Evolutionary conservation across 768 basidiomycete genomes (phyloP), one percentile per base, ranked within the genome.

Genomic region (Mycena venus): DNA sequence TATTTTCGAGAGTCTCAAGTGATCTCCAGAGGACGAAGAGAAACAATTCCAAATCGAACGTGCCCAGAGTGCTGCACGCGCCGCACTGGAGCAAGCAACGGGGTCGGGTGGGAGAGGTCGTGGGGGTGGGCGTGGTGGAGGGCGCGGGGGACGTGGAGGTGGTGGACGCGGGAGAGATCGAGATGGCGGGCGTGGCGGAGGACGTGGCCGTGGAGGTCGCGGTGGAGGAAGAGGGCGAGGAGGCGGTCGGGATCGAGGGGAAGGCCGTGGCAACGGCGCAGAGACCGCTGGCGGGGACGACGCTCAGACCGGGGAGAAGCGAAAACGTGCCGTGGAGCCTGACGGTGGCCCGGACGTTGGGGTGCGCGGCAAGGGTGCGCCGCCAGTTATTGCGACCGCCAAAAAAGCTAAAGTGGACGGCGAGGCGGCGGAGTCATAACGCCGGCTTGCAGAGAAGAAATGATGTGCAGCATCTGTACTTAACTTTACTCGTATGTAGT

Each of bases 341-440:
- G 94, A 95, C 78, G 94, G 94, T 76, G 94, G 92, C 0, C 90
- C 91, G 3, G 90, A 92, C 77, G 86, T 88, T 31, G 94, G 94
- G 12, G 81, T 91, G 14, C 88, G 94, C 27, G 94, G 94, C 0
- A 87, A 84, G 10, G 86, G 84, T 36, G 92, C 91, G 4, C 94
- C 94, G 14, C 90, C 90, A 47, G 75, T 79, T 2, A 75, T 89
- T 65, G 84, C 85, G 69, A 82, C 82, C 59, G 82, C 83, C 42
- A 90, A 90, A 78, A 89, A 88, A 80, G 82, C 80, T 17, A 89
- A 88, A 74, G 84, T 84, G 12, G 85, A 88, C 17, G 65, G 25
- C 5, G 44, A 34, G 83, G 74, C 78, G 11, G 49, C 27, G 23
- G 75, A 75, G 27, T 77, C 79, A 69, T 80, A 66, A 44, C 59